Evolutionary conservation across 176 grass and related monocot species (phyloP).

Genomic region (Phyllostachys edulis): DNA sequence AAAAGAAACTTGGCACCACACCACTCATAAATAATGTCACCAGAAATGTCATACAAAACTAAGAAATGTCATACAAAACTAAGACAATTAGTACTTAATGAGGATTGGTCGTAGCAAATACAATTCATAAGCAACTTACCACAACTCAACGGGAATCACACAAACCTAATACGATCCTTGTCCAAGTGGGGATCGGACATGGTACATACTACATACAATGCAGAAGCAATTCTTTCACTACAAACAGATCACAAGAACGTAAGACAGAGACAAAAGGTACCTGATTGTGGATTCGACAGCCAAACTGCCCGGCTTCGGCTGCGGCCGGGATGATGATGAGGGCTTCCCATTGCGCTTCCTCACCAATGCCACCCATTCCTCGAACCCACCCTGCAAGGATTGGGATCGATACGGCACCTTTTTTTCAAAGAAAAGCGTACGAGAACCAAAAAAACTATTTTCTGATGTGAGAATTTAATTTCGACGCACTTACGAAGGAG

Average conservation of each 20-base stretch:
- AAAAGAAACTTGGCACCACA: not conserved
- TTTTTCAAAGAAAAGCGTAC: not conserved
- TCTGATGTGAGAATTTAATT: not conserved
- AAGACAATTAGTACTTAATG: not conserved
- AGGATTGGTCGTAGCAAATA: not conserved
- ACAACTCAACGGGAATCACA: not conserved
- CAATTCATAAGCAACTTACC: not conserved
- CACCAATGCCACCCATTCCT: constrained; percentile 62
- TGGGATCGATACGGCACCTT: not conserved
- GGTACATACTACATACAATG: not conserved
- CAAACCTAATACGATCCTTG: not conserved
- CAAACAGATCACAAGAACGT: not conserved
- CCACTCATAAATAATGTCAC: not conserved
- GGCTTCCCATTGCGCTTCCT: constrained; percentile 45
- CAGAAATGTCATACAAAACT: not conserved
- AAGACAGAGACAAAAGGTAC: not conserved
- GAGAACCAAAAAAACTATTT: not conserved
- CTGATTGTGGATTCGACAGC: constrained; percentile 34
- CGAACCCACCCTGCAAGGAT: constrained; percentile 44
- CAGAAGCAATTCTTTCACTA: not conserved
- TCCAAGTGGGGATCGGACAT: not conserved
- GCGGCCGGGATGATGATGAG: not conserved
- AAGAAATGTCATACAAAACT: not conserved
- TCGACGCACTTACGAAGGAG: constrained; percentile 42
- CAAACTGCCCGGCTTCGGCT: not conserved